Percentiles rank a stretch among this genome's conserved stretches.
phyloP scores from a whole-genome alignment of 2,329 filamentous ascomycete species.

The Penicillium sp. region DNA sequence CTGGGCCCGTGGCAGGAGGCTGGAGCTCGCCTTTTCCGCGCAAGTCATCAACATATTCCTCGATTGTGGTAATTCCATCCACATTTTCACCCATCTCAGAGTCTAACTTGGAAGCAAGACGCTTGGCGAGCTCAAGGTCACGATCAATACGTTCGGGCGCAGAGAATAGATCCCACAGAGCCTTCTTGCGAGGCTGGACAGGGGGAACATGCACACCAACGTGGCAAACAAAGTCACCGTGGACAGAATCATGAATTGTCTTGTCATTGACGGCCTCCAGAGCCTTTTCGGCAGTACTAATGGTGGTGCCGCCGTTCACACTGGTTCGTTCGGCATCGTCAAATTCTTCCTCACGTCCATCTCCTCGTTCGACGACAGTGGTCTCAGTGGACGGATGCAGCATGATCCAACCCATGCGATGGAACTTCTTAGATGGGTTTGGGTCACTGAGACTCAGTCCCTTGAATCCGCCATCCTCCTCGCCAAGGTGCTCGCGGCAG shows the following conservation, averaged over 20 bases:
- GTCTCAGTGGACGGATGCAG: slow-evolving; percentile 76
- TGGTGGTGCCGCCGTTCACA: slow-evolving; percentile 32
- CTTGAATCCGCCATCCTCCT: slow-evolving; percentile 88
- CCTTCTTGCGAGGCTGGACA: slow-evolving; percentile 84
- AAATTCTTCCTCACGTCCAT: slow-evolving; percentile 68
- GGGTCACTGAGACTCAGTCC: slow-evolving; percentile 96
- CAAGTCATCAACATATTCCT: slow-evolving; percentile 82
- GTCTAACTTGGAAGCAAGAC: slow-evolving; percentile 82
- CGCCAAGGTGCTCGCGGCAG: slow-evolving; percentile 90
- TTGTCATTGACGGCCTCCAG: slow-evolving; percentile 96
- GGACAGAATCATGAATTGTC: slow-evolving; percentile 89
- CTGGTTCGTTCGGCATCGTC: slow-evolving; percentile 43
- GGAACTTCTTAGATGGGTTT: slow-evolving; percentile 94
- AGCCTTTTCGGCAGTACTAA: slow-evolving; percentile 74
- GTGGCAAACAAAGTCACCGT: slow-evolving; percentile 96
- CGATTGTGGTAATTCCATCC: slow-evolving; percentile 77
- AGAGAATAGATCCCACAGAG: slow-evolving; percentile 94
- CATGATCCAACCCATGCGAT: slow-evolving; percentile 98
- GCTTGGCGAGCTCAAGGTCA: slow-evolving; percentile 79
- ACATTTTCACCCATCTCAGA: slow-evolving; percentile 75
- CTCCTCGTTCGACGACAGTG: slow-evolving; percentile 68
- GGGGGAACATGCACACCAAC: slow-evolving; percentile 94
- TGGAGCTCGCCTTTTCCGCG: slow-evolving; percentile 75
- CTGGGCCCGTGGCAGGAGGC: slow-evolving; percentile 52
- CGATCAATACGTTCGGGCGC: slow-evolving; percentile 90